Conservation (phyloP, 108 stramenopile species). For the Epipyxis sp. region DNA sequence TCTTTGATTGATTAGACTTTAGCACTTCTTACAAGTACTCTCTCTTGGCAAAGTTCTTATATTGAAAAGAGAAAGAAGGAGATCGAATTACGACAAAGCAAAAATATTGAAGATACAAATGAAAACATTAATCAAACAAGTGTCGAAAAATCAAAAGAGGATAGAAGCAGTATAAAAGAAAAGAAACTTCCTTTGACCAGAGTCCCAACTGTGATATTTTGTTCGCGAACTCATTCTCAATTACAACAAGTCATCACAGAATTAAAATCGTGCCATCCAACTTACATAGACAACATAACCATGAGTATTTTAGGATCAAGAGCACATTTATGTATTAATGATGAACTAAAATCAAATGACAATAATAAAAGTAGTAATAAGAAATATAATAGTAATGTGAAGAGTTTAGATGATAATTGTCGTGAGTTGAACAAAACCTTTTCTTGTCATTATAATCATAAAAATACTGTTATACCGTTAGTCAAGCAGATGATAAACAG, state of each 20-base stretch:
- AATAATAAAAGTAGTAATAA: background rate
- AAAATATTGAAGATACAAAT: too few species aligned
- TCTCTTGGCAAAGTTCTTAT: background rate
- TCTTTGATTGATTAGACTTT: background rate
- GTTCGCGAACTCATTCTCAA: conserved; percentile 24
- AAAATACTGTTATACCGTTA: background rate
- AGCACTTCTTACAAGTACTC: conserved; percentile 4
- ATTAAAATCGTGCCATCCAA: background rate
- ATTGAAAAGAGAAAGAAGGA: background rate
- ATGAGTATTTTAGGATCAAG: conserved; percentile 29
- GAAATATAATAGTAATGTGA: background rate
- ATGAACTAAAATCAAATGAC: background rate
- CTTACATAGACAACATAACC: background rate
- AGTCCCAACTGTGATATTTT: background rate
- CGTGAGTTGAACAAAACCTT: background rate
- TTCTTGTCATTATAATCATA: background rate
- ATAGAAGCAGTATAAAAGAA: too few species aligned
- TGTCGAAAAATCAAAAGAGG: too few species aligned
- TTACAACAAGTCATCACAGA: background rate
- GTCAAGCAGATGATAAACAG: too few species aligned
- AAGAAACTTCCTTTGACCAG: background rate
- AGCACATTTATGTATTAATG: conserved; percentile 13
- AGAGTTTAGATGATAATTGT: conserved; percentile 13
- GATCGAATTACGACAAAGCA: background rate
- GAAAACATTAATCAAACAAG: too few species aligned